These are phyloP conservation scores for Rosa rugosa DNA, from an alignment of 306 rosid species.

Conservation along the genomic window DNA sequence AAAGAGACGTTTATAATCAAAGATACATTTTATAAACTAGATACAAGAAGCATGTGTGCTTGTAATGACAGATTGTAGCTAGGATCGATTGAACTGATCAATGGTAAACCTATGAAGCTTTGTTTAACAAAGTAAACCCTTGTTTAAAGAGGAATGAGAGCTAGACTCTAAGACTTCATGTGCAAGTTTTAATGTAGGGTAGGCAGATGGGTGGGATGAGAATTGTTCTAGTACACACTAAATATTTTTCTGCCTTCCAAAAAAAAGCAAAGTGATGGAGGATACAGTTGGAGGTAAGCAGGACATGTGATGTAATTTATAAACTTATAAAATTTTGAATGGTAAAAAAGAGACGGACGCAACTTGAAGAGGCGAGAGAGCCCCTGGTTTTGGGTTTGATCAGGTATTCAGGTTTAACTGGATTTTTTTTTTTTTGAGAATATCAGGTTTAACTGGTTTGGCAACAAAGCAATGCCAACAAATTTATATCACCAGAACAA, in stretches of 20 bases:
- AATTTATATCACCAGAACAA: not conserved
- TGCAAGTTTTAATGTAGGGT: not conserved
- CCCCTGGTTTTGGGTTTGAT: slow-evolving; percentile 15
- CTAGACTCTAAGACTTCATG: not conserved
- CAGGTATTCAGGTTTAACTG: too few relatives aligned
- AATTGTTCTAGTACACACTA: not conserved
- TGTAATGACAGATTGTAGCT: not conserved
- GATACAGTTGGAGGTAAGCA: not conserved
- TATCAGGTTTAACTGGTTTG: not conserved
- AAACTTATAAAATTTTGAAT: not conserved
- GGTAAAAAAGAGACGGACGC: slow-evolving; percentile 26
- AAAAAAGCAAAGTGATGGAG: not conserved
- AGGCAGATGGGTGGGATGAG: not conserved
- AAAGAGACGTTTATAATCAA: too few relatives aligned
- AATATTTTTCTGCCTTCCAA: not conserved
- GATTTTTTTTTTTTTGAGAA: too few relatives aligned
- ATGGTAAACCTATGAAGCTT: not conserved
- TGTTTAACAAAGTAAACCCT: not conserved
- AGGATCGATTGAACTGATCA: not conserved
- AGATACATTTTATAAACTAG: too few relatives aligned
- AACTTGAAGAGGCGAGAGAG: slow-evolving; percentile 19
- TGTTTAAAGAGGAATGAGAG: not conserved
- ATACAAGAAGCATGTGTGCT: too few relatives aligned
- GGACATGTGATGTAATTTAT: not conserved
- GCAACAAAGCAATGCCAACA: slow-evolving; percentile 16